Evolutionary conservation across 169 alveolate species (phyloP).

Genomic region (Plasmodium reichenowi): DNA sequence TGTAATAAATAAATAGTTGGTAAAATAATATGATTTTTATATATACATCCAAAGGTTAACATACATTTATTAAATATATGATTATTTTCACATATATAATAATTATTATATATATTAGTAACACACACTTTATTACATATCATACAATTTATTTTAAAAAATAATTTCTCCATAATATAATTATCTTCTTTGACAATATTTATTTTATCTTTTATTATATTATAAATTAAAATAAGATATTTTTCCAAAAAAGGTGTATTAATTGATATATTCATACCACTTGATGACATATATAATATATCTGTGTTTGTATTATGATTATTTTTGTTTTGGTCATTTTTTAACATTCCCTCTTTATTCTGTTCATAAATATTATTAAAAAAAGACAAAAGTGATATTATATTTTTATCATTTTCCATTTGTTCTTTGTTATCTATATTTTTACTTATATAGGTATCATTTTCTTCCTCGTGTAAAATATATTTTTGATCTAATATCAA

Average conservation of each 20-base stretch:
- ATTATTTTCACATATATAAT: conserved; percentile 58
- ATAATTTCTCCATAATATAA: conserved; percentile 30
- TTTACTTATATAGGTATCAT: neutral
- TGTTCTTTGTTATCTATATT: neutral
- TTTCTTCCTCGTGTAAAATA: neutral
- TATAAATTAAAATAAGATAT: conserved; percentile 12
- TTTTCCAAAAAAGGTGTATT: conserved; percentile 7
- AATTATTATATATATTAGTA: conserved; percentile 62
- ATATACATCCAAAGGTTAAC: conserved; percentile 62
- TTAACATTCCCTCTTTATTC: neutral
- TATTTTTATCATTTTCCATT: neutral
- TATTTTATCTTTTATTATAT: conserved; percentile 3
- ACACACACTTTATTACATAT: conserved; percentile 37
- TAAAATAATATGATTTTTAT: conserved; percentile 40
- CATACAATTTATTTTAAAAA: conserved; percentile 42
- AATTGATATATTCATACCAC: neutral
- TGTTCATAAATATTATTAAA: conserved; percentile 7
- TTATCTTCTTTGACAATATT: conserved; percentile 7
- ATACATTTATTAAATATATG: conserved; percentile 72
- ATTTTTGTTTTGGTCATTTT: neutral
- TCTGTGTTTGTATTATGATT: neutral
- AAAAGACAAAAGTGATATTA: neutral
- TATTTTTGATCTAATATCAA: neutral
- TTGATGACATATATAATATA: neutral
- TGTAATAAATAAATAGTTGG: conserved; percentile 10